Conservation (phyloP, 1,139 yeast genomes). For the Taiozyma sp. region DNA sequence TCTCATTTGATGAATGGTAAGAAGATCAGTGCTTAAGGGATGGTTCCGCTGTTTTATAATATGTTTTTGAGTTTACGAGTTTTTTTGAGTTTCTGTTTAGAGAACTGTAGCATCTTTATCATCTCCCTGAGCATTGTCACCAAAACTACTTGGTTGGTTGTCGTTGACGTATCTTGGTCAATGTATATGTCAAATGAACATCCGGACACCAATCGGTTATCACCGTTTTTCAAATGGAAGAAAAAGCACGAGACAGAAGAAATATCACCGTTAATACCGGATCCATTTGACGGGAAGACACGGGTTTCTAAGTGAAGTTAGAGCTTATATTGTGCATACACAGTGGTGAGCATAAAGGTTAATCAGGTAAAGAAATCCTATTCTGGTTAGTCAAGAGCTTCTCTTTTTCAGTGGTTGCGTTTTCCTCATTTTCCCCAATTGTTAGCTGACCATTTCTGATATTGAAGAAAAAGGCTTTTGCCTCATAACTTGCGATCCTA, state of each 20-base stretch:
- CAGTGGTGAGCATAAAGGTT: no score
- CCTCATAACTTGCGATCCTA: background rate
- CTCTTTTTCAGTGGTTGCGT: background rate
- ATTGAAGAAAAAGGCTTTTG: no score
- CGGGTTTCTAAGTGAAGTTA: no score
- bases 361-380: background rate
- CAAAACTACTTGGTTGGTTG: no score
- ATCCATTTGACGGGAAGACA: background rate
- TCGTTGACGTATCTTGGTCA: no score
- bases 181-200: no score
- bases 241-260: background rate
- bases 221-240: background rate
- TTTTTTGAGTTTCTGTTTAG: background rate
- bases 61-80: background rate
- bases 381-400: background rate
- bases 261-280: background rate
- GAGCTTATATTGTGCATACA: no score
- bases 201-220: no score
- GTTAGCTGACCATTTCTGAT: background rate
- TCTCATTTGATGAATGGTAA: slow-evolving; percentile 71
- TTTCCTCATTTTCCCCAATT: background rate
- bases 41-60: background rate
- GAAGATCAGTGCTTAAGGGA: slow-evolving; percentile 32
- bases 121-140: no score
- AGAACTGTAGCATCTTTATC: background rate